Conservation (phyloP, 2,329 filamentous ascomycete species). For the Botrytis fabae region DNA sequence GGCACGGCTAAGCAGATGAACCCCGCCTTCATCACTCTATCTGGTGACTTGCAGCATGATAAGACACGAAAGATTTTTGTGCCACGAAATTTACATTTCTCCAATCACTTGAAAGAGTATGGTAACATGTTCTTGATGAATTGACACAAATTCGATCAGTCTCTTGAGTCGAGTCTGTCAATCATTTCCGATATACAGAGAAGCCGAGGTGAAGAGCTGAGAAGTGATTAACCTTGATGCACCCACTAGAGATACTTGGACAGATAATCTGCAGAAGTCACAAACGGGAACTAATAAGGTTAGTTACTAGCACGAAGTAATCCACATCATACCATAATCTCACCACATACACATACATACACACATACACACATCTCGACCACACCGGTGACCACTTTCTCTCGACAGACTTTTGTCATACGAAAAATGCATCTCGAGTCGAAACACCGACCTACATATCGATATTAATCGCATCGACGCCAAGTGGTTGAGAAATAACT, state of each 20-base stretch:
- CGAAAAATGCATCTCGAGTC: background rate
- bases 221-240: background rate
- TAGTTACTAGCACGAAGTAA: background rate
- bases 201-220: background rate
- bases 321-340: constrained; percentile 7
- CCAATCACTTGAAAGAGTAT: background rate
- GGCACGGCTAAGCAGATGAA: constrained; percentile 21
- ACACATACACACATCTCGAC: background rate
- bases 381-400: background rate
- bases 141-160: constrained; percentile 1
- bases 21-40: constrained; percentile 4
- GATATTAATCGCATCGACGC: constrained; percentile 5
- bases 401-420: background rate
- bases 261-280: background rate
- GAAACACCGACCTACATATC: background rate
- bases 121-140: background rate
- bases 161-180: background rate
- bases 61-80: background rate
- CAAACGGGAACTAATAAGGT: background rate
- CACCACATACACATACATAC: background rate
- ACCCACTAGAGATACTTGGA: background rate
- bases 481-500: background rate
- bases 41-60: constrained; percentile 8
- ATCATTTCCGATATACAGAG: background rate
- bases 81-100: background rate